Conservation (phyloP, 352 stramenopile species). For the Phytophthora parvispora region DNA sequence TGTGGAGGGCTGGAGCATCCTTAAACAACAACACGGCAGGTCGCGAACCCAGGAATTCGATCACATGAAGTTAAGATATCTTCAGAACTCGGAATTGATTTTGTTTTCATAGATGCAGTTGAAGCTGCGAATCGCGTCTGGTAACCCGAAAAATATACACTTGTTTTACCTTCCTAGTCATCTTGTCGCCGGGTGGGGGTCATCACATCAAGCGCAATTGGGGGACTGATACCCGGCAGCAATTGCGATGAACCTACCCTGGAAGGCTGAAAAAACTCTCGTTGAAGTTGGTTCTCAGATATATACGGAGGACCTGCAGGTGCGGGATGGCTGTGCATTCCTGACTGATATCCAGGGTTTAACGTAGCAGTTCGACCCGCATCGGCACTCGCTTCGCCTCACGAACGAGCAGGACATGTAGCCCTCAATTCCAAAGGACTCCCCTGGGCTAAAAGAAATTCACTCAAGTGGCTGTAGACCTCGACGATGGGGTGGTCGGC, state of each 20-base stretch:
- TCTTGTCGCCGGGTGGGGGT: neutral
- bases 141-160: neutral
- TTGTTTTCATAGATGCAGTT: neutral
- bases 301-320: conserved; percentile 29
- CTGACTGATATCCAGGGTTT: neutral
- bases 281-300: conserved; percentile 31
- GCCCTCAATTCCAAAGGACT: too few relatives aligned
- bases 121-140: neutral
- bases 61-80: neutral
- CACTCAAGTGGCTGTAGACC: neutral
- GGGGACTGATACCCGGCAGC: neutral
- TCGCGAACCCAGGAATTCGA: neutral
- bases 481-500: neutral
- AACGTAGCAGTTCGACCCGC: neutral
- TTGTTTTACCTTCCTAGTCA: neutral
- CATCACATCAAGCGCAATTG: conserved; percentile 4
- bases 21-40: neutral
- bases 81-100: too few relatives aligned
- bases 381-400: neutral
- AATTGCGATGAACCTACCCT: neutral
- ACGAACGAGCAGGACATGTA: too few relatives aligned
- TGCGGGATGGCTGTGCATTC: conserved; percentile 23
- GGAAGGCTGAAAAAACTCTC: neutral
- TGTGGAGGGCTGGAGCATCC: too few relatives aligned
- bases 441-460: too few relatives aligned